These are phyloP conservation scores for Phaffomyces opuntiae DNA, from an alignment of 805 yeast genomes.

Conservation along the genomic window DNA sequence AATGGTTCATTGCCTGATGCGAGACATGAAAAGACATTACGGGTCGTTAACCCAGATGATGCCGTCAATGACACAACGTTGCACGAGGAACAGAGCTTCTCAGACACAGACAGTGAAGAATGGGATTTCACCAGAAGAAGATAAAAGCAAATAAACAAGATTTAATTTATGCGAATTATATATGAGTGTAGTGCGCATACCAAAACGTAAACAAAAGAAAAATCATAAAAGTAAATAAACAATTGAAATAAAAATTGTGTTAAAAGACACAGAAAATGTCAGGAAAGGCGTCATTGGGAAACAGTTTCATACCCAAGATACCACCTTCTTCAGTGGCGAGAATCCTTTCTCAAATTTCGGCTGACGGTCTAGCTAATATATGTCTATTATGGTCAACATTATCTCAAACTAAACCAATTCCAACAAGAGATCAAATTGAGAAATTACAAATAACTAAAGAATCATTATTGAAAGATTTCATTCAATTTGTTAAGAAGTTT, in stretches of 20 bases:
- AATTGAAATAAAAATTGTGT: too few relatives aligned
- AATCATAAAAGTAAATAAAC: not conserved
- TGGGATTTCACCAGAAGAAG: conserved; percentile 7
- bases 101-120: conserved; percentile 6
- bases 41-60: conserved; percentile 43
- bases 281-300: conserved; percentile 12
- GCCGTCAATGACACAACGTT: conserved; percentile 4
- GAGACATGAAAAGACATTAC: conserved; percentile 36
- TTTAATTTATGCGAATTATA: too few relatives aligned
- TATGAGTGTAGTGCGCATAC: not conserved
- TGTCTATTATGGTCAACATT: conserved; percentile 20
- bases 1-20: conserved; percentile 52
- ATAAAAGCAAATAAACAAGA: not conserved
- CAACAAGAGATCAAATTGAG: conserved; percentile 5
- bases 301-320: conserved; percentile 15
- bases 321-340: conserved; percentile 10
- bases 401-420: conserved; percentile 15
- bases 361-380: conserved; percentile 16
- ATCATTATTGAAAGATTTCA: conserved; percentile 6
- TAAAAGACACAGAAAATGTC: not conserved
- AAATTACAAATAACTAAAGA: conserved; percentile 7
- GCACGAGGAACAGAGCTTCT: conserved; percentile 2
- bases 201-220: not conserved
- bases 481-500: not conserved
- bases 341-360: conserved; percentile 14